Conservation (phyloP, 805 yeast species). For the Candida coleopterorum region DNA sequence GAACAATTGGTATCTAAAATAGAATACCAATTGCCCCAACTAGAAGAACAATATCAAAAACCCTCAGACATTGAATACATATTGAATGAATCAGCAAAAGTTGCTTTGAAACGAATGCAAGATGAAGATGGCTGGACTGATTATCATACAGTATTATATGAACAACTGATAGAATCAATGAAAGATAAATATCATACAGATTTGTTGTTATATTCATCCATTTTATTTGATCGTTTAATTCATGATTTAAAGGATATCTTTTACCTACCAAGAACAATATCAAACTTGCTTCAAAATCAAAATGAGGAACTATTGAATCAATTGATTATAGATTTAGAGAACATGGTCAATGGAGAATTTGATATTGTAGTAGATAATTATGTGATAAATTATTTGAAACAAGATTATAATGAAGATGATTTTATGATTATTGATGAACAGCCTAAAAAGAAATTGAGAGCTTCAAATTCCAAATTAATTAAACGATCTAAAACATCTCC, state of each 20-base stretch:
- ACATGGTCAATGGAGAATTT: conserved; percentile 29
- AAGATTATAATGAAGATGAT: conserved; percentile 10
- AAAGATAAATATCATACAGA: conserved; percentile 49
- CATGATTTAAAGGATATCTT: conserved; percentile 17
- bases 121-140: conserved; percentile 57
- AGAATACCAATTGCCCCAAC: conserved; percentile 41
- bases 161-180: conserved; percentile 36
- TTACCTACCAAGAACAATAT: conserved; percentile 5
- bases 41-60: conserved; percentile 47
- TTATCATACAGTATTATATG: conserved; percentile 38
- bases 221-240: conserved; percentile 47
- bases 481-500: conserved; percentile 11
- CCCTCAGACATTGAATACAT: conserved; percentile 52
- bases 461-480: conserved; percentile 17
- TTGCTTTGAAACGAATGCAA: conserved; percentile 41
- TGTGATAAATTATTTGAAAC: conserved; percentile 25
- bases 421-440: conserved; percentile 7
- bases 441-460: conserved; percentile 1
- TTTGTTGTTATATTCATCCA: conserved; percentile 50
- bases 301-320: conserved; percentile 3
- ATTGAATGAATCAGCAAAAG: conserved; percentile 40
- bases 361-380: conserved; percentile 29
- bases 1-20: conserved; percentile 33
- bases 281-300: neutral
- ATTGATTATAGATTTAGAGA: conserved; percentile 13